Percentiles rank a stretch among this genome's conserved stretches.
Conservation (phyloP, 2,329 filamentous ascomycete species). For the Paecilomyces fulvus region DNA sequence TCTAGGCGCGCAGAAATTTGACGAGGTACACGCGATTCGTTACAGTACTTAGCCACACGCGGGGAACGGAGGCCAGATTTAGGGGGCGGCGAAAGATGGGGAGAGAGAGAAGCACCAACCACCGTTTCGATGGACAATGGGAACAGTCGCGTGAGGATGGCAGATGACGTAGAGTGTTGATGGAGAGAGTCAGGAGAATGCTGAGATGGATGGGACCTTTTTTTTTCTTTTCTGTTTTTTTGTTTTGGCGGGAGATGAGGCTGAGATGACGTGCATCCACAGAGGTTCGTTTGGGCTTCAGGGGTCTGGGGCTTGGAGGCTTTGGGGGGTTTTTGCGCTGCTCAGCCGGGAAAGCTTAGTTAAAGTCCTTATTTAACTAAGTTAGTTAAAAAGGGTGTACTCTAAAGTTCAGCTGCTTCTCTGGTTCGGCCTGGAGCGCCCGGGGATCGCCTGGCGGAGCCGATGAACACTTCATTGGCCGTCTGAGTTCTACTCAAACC, state of each 20-base stretch:
- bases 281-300: not conserved
- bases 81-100: not conserved
- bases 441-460: not conserved
- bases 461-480: too few species aligned
- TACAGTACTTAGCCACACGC: not conserved
- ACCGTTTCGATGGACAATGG: not conserved
- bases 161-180: not conserved
- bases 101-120: not conserved
- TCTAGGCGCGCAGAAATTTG: slow-evolving; percentile 1
- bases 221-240: not conserved
- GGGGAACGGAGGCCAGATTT: not conserved
- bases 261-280: slow-evolving; percentile 1
- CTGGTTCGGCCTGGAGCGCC: not conserved
- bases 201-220: not conserved
- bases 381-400: not conserved
- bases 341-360: not conserved
- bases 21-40: not conserved
- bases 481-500: too few species aligned
- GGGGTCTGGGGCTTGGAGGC: not conserved
- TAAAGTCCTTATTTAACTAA: not conserved
- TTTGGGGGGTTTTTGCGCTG: not conserved
- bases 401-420: not conserved
- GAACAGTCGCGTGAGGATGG: not conserved
- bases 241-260: not conserved
- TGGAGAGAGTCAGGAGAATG: not conserved